These are phyloP conservation scores for Termitomyces sp. DNA, from an alignment of 768 basidiomycete species.

Conservation along the genomic window DNA sequence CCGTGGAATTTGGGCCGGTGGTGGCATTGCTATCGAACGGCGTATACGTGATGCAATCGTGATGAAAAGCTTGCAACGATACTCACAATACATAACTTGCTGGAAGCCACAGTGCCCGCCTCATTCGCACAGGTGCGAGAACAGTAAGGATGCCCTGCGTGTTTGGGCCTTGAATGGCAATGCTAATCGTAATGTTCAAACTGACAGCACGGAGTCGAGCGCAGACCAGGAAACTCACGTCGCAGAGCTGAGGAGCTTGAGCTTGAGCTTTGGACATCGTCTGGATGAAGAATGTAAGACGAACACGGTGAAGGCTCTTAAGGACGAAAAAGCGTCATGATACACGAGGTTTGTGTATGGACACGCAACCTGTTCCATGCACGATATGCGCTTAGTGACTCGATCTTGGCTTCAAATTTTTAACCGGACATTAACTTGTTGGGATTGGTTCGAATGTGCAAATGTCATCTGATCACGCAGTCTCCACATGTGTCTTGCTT, in stretches of 20 bases:
- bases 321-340: neutral
- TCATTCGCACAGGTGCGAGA: slow-evolving; percentile 52
- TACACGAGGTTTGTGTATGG: neutral
- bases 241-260: slow-evolving; percentile 30
- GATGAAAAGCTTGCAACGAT: neutral
- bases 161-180: slow-evolving; percentile 47
- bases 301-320: neutral
- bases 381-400: neutral
- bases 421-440: neutral
- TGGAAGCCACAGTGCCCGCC: slow-evolving; percentile 23
- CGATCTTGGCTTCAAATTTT: neutral
- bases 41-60: neutral
- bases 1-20: slow-evolving; percentile 54
- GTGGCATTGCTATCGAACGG: slow-evolving; percentile 42
- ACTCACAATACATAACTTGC: slow-evolving; percentile 37
- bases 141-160: slow-evolving; percentile 40
- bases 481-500: neutral
- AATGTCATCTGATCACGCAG: neutral
- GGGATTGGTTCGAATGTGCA: neutral
- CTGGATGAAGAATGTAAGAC: neutral
- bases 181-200: slow-evolving; percentile 27
- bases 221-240: slow-evolving; percentile 23
- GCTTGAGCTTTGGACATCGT: slow-evolving; percentile 1
- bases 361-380: neutral
- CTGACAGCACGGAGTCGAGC: neutral